A percentile compares a stretch with the other conserved stretches of the same genome.
Conservation (phyloP, 2,329 filamentous ascomycete genomes). For the Tothia fuscella region DNA sequence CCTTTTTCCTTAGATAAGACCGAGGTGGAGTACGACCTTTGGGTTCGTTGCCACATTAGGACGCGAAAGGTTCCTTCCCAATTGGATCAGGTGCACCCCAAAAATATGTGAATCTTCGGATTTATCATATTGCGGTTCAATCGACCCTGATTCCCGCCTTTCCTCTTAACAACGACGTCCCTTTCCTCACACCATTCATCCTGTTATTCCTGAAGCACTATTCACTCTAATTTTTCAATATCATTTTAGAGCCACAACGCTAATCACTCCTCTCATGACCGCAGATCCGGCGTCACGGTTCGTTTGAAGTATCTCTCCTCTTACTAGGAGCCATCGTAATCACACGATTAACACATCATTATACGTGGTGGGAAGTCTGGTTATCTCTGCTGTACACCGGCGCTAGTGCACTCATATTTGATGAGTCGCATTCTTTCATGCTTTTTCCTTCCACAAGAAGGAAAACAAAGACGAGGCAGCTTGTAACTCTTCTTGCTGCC, state of each 20-base stretch:
- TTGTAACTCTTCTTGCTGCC: slow-evolving; percentile 25
- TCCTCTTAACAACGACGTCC: too few species aligned
- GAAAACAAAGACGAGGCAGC: slow-evolving; percentile 27
- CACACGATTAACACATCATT: not conserved
- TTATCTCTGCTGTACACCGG: slow-evolving; percentile 15
- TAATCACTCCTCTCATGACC: not conserved
- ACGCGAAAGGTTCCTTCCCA: too few species aligned
- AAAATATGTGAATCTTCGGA: too few species aligned
- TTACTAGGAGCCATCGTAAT: not conserved
- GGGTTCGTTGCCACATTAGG: too few species aligned
- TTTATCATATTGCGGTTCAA: too few species aligned
- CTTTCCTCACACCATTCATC: too few species aligned
- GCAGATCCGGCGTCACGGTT: slow-evolving; percentile 5
- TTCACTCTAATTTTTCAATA: too few species aligned
- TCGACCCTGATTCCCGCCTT: too few species aligned
- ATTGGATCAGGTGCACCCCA: too few species aligned
- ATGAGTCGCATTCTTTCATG: slow-evolving; percentile 17
- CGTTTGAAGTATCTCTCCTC: slow-evolving; percentile 6
- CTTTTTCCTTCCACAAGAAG: slow-evolving; percentile 16
- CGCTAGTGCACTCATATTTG: slow-evolving; percentile 18
- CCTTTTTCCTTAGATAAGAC: not conserved
- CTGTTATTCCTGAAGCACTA: too few species aligned
- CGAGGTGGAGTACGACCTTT: too few species aligned
- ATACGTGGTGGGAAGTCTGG: slow-evolving; percentile 7
- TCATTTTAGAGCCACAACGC: not conserved